Percentiles rank a stretch among this genome's conserved stretches.
phyloP scores from a whole-genome alignment of 371 early-diverging fungal species.

The Mucor indicus region DNA sequence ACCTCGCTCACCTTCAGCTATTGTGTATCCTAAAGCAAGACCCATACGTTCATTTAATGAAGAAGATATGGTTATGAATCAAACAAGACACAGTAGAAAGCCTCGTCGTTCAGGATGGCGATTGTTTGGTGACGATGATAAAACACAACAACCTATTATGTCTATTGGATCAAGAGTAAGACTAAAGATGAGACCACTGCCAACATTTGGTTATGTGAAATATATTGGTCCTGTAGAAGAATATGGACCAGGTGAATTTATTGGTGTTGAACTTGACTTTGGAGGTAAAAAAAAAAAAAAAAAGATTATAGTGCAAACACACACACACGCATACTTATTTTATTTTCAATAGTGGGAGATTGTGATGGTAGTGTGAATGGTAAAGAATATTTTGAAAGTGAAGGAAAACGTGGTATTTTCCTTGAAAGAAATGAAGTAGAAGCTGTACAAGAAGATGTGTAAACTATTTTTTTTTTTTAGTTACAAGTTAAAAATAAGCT shows the following conservation, averaged over 20 bases:
- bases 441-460: slow-evolving; percentile 15
- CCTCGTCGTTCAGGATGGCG: slow-evolving; percentile 14
- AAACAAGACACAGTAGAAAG: slow-evolving; percentile 7
- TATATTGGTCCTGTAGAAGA: slow-evolving; percentile 28
- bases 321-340: too few species aligned
- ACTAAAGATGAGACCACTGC: slow-evolving; percentile 21
- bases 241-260: slow-evolving; percentile 37
- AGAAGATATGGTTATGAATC: slow-evolving; percentile 15
- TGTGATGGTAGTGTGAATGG: slow-evolving; percentile 27
- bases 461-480: too few species aligned
- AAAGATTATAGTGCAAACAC: too few species aligned
- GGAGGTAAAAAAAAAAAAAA: slow-evolving; percentile 33
- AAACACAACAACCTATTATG: slow-evolving; percentile 11
- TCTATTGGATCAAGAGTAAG: slow-evolving; percentile 18
- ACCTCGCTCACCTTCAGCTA: slow-evolving; percentile 12
- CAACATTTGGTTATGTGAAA: slow-evolving; percentile 28
- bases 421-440: slow-evolving; percentile 22
- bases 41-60: slow-evolving; percentile 21
- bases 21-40: slow-evolving; percentile 18
- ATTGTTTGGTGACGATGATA: slow-evolving; percentile 14
- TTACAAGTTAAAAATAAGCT: too few species aligned
- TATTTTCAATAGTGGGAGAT: slow-evolving; percentile 21
- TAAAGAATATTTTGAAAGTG: slow-evolving; percentile 24
- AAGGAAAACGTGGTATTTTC: slow-evolving; percentile 30
- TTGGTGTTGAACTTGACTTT: slow-evolving; percentile 33